Conservation (phyloP, 179 eudicot species). For the Corrigiola litoralis region DNA sequence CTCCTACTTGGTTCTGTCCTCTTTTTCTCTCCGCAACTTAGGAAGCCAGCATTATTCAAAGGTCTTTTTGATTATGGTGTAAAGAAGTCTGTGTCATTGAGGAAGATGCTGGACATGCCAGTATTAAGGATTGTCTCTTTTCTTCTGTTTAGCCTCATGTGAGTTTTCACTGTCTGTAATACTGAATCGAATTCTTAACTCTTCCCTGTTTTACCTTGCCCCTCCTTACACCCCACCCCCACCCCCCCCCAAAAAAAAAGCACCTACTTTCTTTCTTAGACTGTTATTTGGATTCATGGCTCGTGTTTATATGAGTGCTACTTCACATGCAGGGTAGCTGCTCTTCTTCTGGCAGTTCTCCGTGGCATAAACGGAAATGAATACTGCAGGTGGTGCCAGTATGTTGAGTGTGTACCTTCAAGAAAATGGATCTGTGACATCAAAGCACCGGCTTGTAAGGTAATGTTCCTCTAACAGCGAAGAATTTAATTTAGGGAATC, state of each 20-base stretch:
- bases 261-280: too few species aligned
- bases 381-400: conserved; percentile 65
- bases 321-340: conserved; percentile 44
- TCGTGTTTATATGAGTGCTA: not conserved
- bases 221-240: too few species aligned
- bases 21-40: conserved; percentile 51
- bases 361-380: conserved; percentile 39
- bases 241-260: too few species aligned
- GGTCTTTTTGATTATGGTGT: conserved; percentile 61
- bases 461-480: conserved; percentile 17
- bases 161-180: conserved; percentile 23
- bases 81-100: conserved; percentile 39
- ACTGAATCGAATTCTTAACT: not conserved
- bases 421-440: conserved; percentile 61
- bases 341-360: conserved; percentile 35
- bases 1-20: conserved; percentile 64
- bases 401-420: conserved; percentile 65
- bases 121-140: conserved; percentile 45
- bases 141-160: conserved; percentile 52
- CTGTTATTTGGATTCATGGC: not conserved
- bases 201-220: not conserved
- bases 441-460: conserved; percentile 53
- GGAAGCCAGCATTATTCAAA: conserved; percentile 38
- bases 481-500: not conserved
- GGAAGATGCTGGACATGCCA: conserved; percentile 59